phyloP scores from a whole-genome alignment of 192 early-diverging fungal species.

The Rhizophagus prolifer region DNA sequence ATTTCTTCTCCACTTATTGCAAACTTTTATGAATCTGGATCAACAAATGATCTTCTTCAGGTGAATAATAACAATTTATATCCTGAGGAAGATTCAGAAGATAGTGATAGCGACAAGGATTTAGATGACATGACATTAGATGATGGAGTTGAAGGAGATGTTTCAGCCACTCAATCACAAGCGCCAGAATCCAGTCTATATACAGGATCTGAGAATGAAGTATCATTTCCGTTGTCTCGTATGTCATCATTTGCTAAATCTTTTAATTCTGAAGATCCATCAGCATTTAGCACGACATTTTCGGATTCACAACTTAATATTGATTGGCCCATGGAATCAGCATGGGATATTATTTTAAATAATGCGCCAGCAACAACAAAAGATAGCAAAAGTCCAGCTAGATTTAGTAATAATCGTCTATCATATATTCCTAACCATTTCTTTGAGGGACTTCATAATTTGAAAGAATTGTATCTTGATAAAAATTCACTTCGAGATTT shows the following conservation, averaged over 20 bases:
- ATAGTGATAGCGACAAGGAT: not conserved
- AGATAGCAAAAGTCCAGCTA: constrained; percentile 2
- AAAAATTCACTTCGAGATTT: constrained; percentile 45
- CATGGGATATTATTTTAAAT: constrained; percentile 22
- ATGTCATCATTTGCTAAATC: constrained; percentile 26
- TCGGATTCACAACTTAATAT: constrained; percentile 13
- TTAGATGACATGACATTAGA: constrained; percentile 13
- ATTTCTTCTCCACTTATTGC: not conserved
- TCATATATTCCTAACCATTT: constrained; percentile 43
- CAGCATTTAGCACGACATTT: constrained; percentile 21
- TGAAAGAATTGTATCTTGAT: constrained; percentile 46
- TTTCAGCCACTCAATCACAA: constrained; percentile 15
- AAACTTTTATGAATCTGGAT: not conserved
- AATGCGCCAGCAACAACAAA: too few relatives aligned
- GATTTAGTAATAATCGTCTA: constrained; percentile 23
- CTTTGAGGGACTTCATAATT: constrained; percentile 42
- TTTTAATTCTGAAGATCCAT: constrained; percentile 29
- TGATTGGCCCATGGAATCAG: constrained; percentile 19
- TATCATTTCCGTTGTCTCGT: not conserved
- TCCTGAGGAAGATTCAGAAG: not conserved
- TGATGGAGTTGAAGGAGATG: constrained; percentile 13
- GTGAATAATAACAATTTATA: not conserved
- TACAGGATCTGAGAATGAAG: constrained; percentile 1
- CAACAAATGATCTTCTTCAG: not conserved
- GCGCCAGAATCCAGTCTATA: constrained; percentile 4